Base-by-base conservation (phyloP, 2,329 filamentous ascomycete genomes). In the Alternaria atra region DNA sequence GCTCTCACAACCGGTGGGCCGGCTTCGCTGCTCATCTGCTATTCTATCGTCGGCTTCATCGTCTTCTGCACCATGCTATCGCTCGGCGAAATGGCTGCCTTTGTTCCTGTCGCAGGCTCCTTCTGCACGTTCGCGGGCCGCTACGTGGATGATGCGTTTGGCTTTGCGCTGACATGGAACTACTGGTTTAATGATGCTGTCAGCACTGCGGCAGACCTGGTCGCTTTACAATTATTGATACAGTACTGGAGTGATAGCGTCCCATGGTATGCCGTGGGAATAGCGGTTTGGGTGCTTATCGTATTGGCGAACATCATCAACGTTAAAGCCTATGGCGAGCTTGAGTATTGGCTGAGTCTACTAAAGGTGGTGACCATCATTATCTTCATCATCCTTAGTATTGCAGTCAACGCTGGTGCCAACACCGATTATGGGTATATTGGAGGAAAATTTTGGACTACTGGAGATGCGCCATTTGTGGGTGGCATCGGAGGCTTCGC, bases 361-460 rank as follows among this genome's bases (percentile, higher is more conserved):
- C 65, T 78, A n/a, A 78, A 78, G 55, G 73, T 78, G 13, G 64
- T 70, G 2, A 74, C 74, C 2, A 75, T 75, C 48, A 64, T 76
- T 63, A 71, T 77, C 57, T 77, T 77, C 63, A 74, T 78, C 51
- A 71, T 77, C 29, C 55, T 74, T 37, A 72, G 70, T 43, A 71
- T 74, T n/a, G 70, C 66, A 7, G 70, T 75, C 20, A 74, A 73
- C 34, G 67, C 67, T 3, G 72, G 72, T 32, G 73, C 66, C 3
- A 74, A 73, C 20, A 58, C 35, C 4, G 66, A 63, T 1, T 65
- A 72, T 42, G 72, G 68, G 10, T 72, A 51, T 12, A 72, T 74
- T 13, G 90, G 90, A 2, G 91, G 91, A 69, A 79, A 82, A 37
- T 91, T 89, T 74, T 93, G 90, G 90, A 83, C 78, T 39, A 74